Evolutionary conservation across 306 rosid genomes (phyloP), one percentile per base, ranked within the genome.

Genomic region (Begonia loranthoides): DNA sequence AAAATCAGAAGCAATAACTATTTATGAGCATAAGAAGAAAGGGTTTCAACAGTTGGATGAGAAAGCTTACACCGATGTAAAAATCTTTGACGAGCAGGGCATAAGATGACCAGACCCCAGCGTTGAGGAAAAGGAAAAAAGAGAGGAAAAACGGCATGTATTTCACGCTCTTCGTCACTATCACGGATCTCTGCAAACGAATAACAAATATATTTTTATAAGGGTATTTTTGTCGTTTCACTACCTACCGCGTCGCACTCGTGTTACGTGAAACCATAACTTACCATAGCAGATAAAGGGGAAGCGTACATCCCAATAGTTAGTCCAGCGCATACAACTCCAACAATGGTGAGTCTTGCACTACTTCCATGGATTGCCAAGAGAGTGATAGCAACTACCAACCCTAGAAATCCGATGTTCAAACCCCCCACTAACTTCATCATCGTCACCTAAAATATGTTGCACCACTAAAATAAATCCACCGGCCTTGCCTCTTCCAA

Each of bases 291-390:
- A 6, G 73, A 43, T 1, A 78, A 56, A 10, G 80, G 80, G 3
- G 80, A 64, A 34, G 75, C 84, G 17, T 78, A 78, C 84, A 78
- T 71, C 49, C 56, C 47, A 1, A 68, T 45, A 40, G 77, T 78
- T 50, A 74, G 49, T 8, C 15, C 78, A 24, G 75, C 58, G 49
- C 75, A 67, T 14, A 65, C 40, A 21, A 71, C 21, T 52, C 78
- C 80, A 44, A 74, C 75, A 56, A 74, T 56, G 51, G 52, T 59
- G 15, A 78, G 70, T 21, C 66, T 68, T 21, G 59, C 11, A 8
- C 54, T 15, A 8, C 54, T 15, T 57, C 65, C 78, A 50, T 55
- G 73, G 45, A 75, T 61, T 22, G 60, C 78, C n/a, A 70, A 54
- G 38, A 65, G 63, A 38, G 67, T 71, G 41, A 69, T 49, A 43